A percentile compares a stretch with the other conserved stretches of the same genome.
phyloP scores from a whole-genome alignment of 805 yeast species.

The Wickerhamiella azyma region DNA sequence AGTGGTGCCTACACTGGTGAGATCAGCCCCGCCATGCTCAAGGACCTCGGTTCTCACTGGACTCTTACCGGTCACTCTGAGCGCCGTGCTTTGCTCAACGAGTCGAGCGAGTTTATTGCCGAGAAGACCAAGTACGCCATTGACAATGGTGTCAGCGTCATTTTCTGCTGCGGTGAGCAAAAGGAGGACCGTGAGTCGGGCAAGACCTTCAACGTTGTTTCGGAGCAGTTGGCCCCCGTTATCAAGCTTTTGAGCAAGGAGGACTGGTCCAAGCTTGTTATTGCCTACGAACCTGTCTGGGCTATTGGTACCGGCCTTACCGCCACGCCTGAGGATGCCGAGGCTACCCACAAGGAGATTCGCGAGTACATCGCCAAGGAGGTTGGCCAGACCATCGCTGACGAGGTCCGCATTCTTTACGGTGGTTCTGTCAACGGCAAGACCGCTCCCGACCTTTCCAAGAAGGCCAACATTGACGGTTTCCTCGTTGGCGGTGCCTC shows the following conservation, averaged over 20 bases:
- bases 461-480: constrained; percentile 89
- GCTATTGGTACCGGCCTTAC: constrained; percentile 99
- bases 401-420: constrained; percentile 75
- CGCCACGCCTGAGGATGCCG: constrained; percentile 97
- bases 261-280: constrained; percentile 86
- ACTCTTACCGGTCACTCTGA: constrained; percentile 96
- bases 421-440: constrained; percentile 98
- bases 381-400: constrained; percentile 70
- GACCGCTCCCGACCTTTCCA: constrained; percentile 82
- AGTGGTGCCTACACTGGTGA: constrained; percentile 99
- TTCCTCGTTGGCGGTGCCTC: constrained; percentile 99
- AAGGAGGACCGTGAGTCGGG: constrained; percentile 87
- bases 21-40: constrained; percentile 72
- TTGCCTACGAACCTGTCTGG: constrained; percentile 99
- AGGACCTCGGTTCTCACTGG: constrained; percentile 89
- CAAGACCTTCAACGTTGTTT: constrained; percentile 71
- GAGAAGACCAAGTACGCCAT: constrained; percentile 89
- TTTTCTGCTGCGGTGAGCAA: constrained; percentile 96
- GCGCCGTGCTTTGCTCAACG: constrained; percentile 89
- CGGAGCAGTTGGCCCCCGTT: constrained; percentile 84
- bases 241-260: constrained; percentile 45
- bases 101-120: constrained; percentile 81
- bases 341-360: constrained; percentile 80
- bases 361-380: constrained; percentile 68
- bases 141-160: constrained; percentile 78